Percentiles rank a stretch among this genome's conserved stretches.
Evolutionary conservation across 345 rosid genomes (phyloP).

Genomic region (Gossypioides kirkii): DNA sequence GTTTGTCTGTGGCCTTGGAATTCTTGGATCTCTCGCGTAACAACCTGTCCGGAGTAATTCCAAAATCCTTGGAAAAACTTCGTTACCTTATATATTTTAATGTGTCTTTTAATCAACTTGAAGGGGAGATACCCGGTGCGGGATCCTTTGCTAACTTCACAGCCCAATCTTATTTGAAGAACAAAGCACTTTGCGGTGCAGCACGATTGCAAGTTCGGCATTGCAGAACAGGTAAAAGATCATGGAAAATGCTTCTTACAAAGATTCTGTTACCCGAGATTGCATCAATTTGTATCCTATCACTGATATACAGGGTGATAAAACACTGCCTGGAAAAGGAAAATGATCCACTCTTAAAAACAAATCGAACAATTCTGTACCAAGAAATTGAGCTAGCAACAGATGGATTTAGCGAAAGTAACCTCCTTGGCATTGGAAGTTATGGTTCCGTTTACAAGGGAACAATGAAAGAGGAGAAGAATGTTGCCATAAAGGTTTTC

Average conservation of each 20-base stretch:
- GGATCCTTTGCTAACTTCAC: conserved; percentile 29
- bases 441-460: conserved; percentile 17
- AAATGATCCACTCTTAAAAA: background rate
- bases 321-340: background rate
- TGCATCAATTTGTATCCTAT: background rate
- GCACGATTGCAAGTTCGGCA: conserved; percentile 8
- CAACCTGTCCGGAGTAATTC: conserved; percentile 22
- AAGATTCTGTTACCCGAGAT: background rate
- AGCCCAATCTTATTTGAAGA: conserved; percentile 17
- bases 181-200: conserved; percentile 24
- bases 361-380: conserved; percentile 12
- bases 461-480: conserved; percentile 15
- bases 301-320: background rate
- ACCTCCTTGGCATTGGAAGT: conserved; percentile 22
- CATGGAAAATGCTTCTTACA: background rate
- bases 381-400: conserved; percentile 22
- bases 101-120: conserved; percentile 21
- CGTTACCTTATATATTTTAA: conserved; percentile 9
- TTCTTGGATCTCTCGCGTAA: conserved; percentile 21
- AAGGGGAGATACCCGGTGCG: conserved; percentile 29
- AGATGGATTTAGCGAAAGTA: conserved; percentile 20
- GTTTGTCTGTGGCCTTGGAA: background rate
- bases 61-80: conserved; percentile 10
- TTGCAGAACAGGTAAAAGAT: background rate
- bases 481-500: conserved; percentile 20